Conservation (phyloP, 768 basidiomycete species). For the Mycena chlorophos region DNA sequence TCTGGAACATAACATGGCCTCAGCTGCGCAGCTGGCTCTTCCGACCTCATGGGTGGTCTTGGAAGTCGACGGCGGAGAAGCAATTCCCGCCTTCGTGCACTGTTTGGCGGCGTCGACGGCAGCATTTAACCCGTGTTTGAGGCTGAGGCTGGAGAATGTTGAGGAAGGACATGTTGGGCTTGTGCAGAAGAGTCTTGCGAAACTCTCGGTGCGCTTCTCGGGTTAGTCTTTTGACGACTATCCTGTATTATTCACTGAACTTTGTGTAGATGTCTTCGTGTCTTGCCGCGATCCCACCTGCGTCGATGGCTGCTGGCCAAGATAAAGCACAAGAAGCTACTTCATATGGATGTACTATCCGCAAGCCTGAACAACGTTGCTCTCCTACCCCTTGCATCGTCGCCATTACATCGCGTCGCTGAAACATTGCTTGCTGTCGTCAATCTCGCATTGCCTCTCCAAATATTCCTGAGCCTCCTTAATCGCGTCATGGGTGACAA, state of each 20-base stretch:
- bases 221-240: no score
- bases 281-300: no score
- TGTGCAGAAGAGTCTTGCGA: constrained; percentile 6
- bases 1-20: constrained; percentile 10
- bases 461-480: not conserved
- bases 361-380: no score
- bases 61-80: constrained; percentile 13
- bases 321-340: no score
- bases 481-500: not conserved
- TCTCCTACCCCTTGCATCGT: no score
- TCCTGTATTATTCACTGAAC: no score
- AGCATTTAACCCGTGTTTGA: not conserved
- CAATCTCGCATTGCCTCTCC: no score
- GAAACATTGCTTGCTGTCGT: no score
- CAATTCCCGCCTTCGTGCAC: constrained; percentile 7
- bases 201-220: not conserved
- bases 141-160: constrained; percentile 3
- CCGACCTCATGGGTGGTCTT: constrained; percentile 4
- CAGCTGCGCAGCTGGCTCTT: not conserved
- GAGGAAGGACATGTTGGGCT: not conserved
- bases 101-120: constrained; percentile 2
- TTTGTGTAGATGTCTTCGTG: no score
- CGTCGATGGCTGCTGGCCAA: no score
- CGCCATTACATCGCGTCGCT: no score
- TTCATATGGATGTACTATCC: no score